Conservation (phyloP, 2,329 filamentous ascomycete genomes). For the Lasiodiplodia gonubiensis region DNA sequence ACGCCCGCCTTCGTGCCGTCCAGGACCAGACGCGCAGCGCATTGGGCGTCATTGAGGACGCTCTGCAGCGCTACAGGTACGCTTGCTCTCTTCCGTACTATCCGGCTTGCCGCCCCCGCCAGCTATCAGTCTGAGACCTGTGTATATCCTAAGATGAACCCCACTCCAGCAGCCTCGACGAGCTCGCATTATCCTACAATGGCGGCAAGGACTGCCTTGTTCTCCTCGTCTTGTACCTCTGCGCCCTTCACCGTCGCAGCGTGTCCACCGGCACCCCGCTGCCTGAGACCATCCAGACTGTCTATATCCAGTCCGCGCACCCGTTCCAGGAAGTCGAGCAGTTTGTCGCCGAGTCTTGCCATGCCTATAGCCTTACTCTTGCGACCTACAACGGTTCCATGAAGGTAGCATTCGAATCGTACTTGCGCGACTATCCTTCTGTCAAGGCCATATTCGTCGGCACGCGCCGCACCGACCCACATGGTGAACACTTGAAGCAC, state of each 20-base stretch:
- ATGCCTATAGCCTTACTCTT: constrained; percentile 75
- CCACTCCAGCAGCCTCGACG: constrained; percentile 62
- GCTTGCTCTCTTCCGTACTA: constrained; percentile 37
- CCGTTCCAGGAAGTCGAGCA: constrained; percentile 86
- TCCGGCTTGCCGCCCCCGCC: constrained; percentile 19
- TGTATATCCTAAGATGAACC: constrained; percentile 33
- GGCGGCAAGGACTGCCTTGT: constrained; percentile 98
- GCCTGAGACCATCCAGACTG: constrained; percentile 67
- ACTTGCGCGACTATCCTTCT: constrained; percentile 67
- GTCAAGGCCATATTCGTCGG: constrained; percentile 86
- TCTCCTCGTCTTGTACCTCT: constrained; percentile 84
- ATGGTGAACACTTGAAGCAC: constrained; percentile 76
- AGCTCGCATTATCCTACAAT: constrained; percentile 93
- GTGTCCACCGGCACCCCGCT: constrained; percentile 44
- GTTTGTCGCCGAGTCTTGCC: constrained; percentile 74
- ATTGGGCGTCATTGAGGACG: constrained; percentile 74
- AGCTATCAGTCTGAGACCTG: constrained; percentile 15
- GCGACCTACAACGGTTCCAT: constrained; percentile 78
- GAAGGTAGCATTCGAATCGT: constrained; percentile 78
- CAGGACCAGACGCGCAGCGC: constrained; percentile 78
- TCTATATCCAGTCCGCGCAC: constrained; percentile 86
- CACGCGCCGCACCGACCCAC: constrained; percentile 88
- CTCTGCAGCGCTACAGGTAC: constrained; percentile 76
- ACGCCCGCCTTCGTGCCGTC: constrained; percentile 60
- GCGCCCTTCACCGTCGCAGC: constrained; percentile 56